Percentiles rank a stretch among this genome's conserved stretches.
Conservation (phyloP, 352 stramenopile species). For the Phytophthora pseudosyringae region DNA sequence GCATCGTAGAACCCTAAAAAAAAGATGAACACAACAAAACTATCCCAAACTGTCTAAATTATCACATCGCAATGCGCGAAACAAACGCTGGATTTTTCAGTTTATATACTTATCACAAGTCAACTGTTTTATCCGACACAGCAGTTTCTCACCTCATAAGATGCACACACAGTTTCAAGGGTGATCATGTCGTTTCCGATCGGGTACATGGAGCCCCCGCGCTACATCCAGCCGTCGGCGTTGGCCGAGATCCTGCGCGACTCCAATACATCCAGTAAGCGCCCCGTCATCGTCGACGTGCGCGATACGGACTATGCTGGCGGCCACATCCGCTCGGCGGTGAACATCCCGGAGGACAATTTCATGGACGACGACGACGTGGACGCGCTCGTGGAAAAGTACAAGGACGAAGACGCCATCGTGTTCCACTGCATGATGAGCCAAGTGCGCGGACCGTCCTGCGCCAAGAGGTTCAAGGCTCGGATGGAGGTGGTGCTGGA, state of each 20-base stretch:
- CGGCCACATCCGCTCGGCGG: slow-evolving; percentile 75
- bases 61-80: background rate
- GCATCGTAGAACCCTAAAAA: slow-evolving; percentile 9
- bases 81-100: background rate
- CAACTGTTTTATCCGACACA: slow-evolving; percentile 11
- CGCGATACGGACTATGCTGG: slow-evolving; percentile 76
- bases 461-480: slow-evolving; percentile 74
- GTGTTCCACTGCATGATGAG: slow-evolving; percentile 92
- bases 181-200: slow-evolving; percentile 31
- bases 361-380: slow-evolving; percentile 87
- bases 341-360: slow-evolving; percentile 82
- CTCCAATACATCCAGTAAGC: slow-evolving; percentile 27
- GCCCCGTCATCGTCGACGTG: slow-evolving; percentile 76
- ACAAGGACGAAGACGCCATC: slow-evolving; percentile 66
- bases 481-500: slow-evolving; percentile 63
- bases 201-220: slow-evolving; percentile 43
- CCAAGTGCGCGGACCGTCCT: slow-evolving; percentile 83
- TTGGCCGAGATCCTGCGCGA: slow-evolving; percentile 65
- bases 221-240: slow-evolving; percentile 57
- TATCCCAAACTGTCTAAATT: background rate
- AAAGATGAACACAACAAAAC: slow-evolving; percentile 11
- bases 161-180: background rate
- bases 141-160: background rate
- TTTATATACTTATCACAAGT: background rate
- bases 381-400: slow-evolving; percentile 72